Percentiles rank a stretch among this genome's conserved stretches.
Evolutionary conservation across 2,329 filamentous ascomycete genomes (phyloP).

Genomic region (Talaromyces verruculosus): DNA sequence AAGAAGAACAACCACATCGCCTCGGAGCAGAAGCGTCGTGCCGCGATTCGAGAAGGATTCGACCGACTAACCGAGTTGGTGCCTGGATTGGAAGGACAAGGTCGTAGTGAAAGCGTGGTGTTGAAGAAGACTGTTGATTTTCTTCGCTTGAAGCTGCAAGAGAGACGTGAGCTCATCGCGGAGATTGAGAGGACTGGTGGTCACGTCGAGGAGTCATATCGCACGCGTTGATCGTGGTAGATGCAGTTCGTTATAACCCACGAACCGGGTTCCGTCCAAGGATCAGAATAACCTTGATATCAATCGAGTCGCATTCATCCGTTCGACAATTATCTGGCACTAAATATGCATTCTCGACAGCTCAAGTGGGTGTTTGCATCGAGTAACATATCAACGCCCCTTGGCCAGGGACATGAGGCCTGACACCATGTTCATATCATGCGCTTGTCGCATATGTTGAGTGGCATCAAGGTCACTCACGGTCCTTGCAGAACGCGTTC

Average conservation of each 20-base stretch:
- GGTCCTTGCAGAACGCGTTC: neutral
- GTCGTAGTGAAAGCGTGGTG: slow-evolving; percentile 81
- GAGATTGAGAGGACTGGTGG: slow-evolving; percentile 61
- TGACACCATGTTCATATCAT: neutral
- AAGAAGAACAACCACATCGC: slow-evolving; percentile 74
- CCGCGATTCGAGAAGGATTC: slow-evolving; percentile 79
- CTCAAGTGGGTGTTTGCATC: neutral
- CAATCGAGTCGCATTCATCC: neutral
- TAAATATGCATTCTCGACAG: neutral
- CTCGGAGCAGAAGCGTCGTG: slow-evolving; percentile 64
- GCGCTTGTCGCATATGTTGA: neutral
- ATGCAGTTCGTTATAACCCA: neutral
- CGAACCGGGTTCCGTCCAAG: neutral
- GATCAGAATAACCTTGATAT: neutral
- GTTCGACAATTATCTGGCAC: neutral
- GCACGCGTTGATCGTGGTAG: slow-evolving; percentile 26
- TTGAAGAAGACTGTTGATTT: slow-evolving; percentile 68
- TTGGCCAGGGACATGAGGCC: neutral
- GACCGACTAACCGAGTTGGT: slow-evolving; percentile 78
- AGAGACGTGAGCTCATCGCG: slow-evolving; percentile 59
- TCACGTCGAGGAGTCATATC: slow-evolving; percentile 48
- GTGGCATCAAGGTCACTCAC: neutral
- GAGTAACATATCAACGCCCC: neutral
- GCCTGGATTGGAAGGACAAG: slow-evolving; percentile 77
- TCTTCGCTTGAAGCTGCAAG: slow-evolving; percentile 60